Evolutionary conservation across 176 grass and related monocot genomes (phyloP).

Genomic region (Alopecurus myosuroides): DNA sequence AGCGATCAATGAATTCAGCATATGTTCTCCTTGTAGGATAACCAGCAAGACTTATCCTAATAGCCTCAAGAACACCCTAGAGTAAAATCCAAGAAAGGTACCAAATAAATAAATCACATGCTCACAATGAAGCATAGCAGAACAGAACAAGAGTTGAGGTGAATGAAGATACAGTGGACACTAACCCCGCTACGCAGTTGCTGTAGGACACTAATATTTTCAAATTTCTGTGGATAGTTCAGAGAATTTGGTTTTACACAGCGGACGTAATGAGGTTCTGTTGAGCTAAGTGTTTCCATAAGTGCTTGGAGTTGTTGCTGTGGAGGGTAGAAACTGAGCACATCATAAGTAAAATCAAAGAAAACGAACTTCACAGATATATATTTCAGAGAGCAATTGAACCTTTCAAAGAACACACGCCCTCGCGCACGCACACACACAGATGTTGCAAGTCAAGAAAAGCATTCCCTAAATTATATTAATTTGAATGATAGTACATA

Average conservation of each 20-base stretch:
- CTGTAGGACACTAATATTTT: constrained; percentile 87
- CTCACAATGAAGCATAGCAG: neutral
- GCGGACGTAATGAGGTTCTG: constrained; percentile 82
- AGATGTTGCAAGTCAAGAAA: neutral
- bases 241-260: constrained; percentile 87
- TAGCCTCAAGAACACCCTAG: constrained; percentile 90
- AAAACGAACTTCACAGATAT: constrained; percentile 10
- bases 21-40: constrained; percentile 90
- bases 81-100: neutral
- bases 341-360: constrained; percentile 49
- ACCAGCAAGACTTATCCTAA: constrained; percentile 94
- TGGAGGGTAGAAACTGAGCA: constrained; percentile 41
- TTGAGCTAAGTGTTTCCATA: constrained; percentile 90
- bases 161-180: constrained; percentile 11
- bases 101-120: neutral
- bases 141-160: neutral
- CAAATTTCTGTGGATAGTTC: constrained; percentile 78
- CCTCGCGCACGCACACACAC: neutral
- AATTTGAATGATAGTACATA: neutral
- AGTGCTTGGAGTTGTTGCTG: constrained; percentile 98
- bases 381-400: neutral
- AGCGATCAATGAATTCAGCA: constrained; percentile 79
- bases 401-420: neutral
- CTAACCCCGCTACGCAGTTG: constrained; percentile 83
- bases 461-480: neutral